Base-by-base conservation (phyloP, 2,329 filamentous ascomycete species). In the Amauroascus niger region DNA sequence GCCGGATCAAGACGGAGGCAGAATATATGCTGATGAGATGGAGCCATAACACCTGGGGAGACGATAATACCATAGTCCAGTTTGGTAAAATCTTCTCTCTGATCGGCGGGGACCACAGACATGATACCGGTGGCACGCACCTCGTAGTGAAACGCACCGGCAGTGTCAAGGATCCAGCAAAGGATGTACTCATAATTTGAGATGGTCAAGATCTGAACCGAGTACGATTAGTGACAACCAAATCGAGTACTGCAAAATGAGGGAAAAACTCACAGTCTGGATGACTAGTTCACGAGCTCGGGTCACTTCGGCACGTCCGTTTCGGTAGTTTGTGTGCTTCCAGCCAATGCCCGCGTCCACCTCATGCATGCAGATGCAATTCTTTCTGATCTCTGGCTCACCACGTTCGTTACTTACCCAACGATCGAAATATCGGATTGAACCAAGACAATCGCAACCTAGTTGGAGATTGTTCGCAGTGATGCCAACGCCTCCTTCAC, bases 51-150 rank as follows among this genome's bases (percentile, higher is more conserved):
- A 1, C 71, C 72, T 0, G 68, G 68, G 0, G 66, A 67, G 8
- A 74, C 71, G 5, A 66, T 59, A 0, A 70, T 73, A 13, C 71
- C 71, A 20, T 64, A 73, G 33, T 51, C 50, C 16, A 52, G n/a
- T 9, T 40, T 37, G 40, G 43, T 4, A 65, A 61, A 4, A 67
- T 65, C 24, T 63, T 58, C 18, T 69, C 66, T 1, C 58, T 63
- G 35, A 72, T 72, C 48, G 1, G 37, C 48, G 0, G 69, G 69
- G 0, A 58, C 58, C 0, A 71, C 73, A 0, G 69, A 72, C 4
- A 75, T 55, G 20, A 74, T 74, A 0, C 81, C 72, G 0, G 72
- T 74, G 0, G 72, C 73, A 65, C 53, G 73, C 70, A 52, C 70
- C 20, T 51, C 48, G 32, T 51, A 71, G 26, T 66, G 57, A 33